Evolutionary conservation across 176 grass and related monocot species (phyloP), one percentile per base, ranked within the genome.

Genomic region (Juncus inflexus): DNA sequence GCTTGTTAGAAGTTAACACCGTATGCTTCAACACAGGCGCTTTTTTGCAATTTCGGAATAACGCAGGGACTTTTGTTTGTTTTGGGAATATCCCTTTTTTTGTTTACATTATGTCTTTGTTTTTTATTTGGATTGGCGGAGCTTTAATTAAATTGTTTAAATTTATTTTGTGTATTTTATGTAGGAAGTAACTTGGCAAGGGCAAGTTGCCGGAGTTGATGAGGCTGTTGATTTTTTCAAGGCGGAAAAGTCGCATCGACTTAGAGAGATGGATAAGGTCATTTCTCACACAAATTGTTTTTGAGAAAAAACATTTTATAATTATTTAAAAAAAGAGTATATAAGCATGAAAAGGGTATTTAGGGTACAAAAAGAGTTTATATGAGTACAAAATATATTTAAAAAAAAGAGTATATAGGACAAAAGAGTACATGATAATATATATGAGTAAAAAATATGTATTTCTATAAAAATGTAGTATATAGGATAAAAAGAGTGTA

Each of bases 171-270:
- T 28, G 19, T 28, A 28, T 28, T 28, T 28, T 28, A 28, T 28
- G 19, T 74, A 97, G 87, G 87, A 91, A 79, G 77, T 81, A 60
- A 42, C 71, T 67, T 97, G 92, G 92, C 82, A 97, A 91, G 92
- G 92, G 62, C 80, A 83, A 69, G 74, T 82, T 84, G 87, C 92
- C 64, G 92, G 88, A 84, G 82, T 81, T 40, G 82, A 89, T 67
- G 85, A 87, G 49, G 92, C 92, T 14, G n/a, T 86, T 68, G 63
- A 84, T 64, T 97, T 86, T 67, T 97, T 97, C 62, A 91, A 88
- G 72, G 92, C 87, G 13, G 82, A 89, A 62, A 86, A 86, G 64
- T 82, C 87, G 64, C 91, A 78, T 86, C 87, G 87, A 62, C 64
- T 91, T 72, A 91, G 80, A 58, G 69, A 78, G 63, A 82, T 91